phyloP scores from a whole-genome alignment of 345 rosid genomes.

The Gossypium sturtianum region DNA sequence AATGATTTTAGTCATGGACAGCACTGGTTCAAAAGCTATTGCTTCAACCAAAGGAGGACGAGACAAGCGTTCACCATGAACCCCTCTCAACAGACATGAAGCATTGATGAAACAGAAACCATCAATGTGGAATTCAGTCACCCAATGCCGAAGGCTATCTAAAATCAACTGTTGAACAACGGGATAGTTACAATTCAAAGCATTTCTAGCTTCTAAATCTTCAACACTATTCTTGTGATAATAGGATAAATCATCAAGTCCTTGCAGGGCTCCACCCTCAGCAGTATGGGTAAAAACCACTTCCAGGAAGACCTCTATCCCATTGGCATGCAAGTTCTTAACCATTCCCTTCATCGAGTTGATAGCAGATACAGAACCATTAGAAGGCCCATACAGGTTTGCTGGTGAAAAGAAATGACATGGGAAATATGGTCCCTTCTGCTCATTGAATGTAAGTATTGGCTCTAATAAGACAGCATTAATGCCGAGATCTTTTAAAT shows the following conservation, averaged over 20 bases:
- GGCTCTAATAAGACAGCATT: slow-evolving; percentile 90
- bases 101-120: slow-evolving; percentile 89
- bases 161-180: slow-evolving; percentile 63
- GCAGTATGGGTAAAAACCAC: slow-evolving; percentile 80
- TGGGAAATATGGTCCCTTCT: slow-evolving; percentile 76
- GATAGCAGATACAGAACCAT: slow-evolving; percentile 40
- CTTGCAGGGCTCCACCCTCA: slow-evolving; percentile 53
- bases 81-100: slow-evolving; percentile 60
- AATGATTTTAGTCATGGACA: slow-evolving; percentile 64
- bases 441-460: slow-evolving; percentile 56
- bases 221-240: slow-evolving; percentile 32
- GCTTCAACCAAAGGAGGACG: slow-evolving; percentile 89
- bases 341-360: slow-evolving; percentile 85
- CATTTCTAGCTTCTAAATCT: slow-evolving; percentile 34
- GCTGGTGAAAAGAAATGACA: slow-evolving; percentile 71
- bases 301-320: slow-evolving; percentile 79
- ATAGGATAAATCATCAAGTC: slow-evolving; percentile 68
- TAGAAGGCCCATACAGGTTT: slow-evolving; percentile 50
- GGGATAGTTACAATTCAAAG: slow-evolving; percentile 71
- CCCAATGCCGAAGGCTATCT: slow-evolving; percentile 85
- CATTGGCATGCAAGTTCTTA: slow-evolving; percentile 65
- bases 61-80: slow-evolving; percentile 57
- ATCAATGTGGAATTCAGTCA: slow-evolving; percentile 75
- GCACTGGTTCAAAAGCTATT: slow-evolving; percentile 82
- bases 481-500: slow-evolving; percentile 68